Evolutionary conservation across 176 grass and related monocot genomes (phyloP).

Genomic region (Cocos nucifera): DNA sequence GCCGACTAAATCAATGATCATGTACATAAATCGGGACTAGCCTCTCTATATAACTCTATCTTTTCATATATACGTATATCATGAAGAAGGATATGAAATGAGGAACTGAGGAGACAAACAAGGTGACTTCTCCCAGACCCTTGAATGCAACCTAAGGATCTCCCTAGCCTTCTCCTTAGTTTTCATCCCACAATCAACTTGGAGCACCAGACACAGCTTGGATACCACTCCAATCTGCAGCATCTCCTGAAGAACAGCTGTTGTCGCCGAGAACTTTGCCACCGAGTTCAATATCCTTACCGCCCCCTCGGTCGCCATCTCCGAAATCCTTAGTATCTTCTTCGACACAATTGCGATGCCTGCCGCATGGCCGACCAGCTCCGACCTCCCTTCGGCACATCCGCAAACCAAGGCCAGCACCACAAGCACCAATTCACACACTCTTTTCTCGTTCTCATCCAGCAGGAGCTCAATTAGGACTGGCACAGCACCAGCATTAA

Average conservation of each 20-base stretch:
- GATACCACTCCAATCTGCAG: conserved; percentile 1
- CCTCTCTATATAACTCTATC: no score
- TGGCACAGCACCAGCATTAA: neutral
- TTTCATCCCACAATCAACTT: neutral
- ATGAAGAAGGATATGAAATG: neutral
- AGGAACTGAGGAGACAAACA: conserved; percentile 6
- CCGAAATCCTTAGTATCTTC: neutral
- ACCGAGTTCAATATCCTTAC: conserved; percentile 4
- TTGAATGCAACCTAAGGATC: conserved; percentile 4
- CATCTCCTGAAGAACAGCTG: conserved; percentile 5
- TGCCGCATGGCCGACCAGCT: conserved; percentile 3
- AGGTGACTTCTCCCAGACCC: conserved; percentile 1
- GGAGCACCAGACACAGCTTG: conserved; percentile 13
- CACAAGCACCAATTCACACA: conserved; percentile 1
- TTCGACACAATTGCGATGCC: neutral
- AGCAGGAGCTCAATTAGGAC: neutral
- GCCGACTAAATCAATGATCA: no score
- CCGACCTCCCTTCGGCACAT: conserved; percentile 3
- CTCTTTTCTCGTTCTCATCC: neutral
- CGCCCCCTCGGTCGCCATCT: conserved; percentile 6
- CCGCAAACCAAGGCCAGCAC: neutral
- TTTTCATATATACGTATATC: neutral
- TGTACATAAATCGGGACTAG: no score
- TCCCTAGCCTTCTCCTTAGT: conserved; percentile 10
- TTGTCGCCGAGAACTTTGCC: neutral